Evolutionary conservation across 2,329 filamentous ascomycete species (phyloP), one percentile per base, ranked within the genome.

Genomic region (Xylariaceae sp.): DNA sequence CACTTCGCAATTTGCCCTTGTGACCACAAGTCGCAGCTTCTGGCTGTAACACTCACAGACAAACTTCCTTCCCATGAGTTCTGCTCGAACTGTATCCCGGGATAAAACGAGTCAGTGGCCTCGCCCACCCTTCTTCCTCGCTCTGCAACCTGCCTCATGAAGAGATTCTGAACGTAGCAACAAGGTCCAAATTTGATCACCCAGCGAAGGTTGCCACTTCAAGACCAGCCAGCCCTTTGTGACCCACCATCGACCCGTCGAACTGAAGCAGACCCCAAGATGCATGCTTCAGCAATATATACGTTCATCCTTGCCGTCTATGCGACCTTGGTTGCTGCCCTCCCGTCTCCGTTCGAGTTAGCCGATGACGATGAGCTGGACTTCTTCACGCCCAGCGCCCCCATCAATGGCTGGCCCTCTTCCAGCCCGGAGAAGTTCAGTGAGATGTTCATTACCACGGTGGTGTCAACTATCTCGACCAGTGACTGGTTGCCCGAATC

Each of bases 341-440:
- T 63, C 13, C 63, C 63, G n/a, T 61, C 61, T 42, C 62, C 55
- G 48, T 11, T 47, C 18, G 52, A 56, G 34, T 13, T 34, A 13
- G 18, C n/a, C 34, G 54, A 51, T 39, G 60, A 2, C n/a, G 4
- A 56, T 3, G 58, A 60, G 42, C 6, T 9, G 37, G 30, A 30
- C 34, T 34, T 50, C 15, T 62, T 62, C 51, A 57, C 50, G 10
- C 59, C 63, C 47, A 44, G 57, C 35, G 42, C 50, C 3, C 50
- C 50, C 42, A 59, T 63, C 15, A 53, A 37, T 45, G 62, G 61
- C 17, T 64, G 62, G 62, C 62, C 62, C 9, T 23, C 11, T 4
- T 15, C 15, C 50, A 30, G 11, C 10, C 45, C 37, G 9, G 37
- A 54, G 7, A 44, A 39, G 8, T 52, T 52, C 15, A 30, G 37